phyloP scores from a whole-genome alignment of 805 yeast species.

The Candida xyloterini region DNA sequence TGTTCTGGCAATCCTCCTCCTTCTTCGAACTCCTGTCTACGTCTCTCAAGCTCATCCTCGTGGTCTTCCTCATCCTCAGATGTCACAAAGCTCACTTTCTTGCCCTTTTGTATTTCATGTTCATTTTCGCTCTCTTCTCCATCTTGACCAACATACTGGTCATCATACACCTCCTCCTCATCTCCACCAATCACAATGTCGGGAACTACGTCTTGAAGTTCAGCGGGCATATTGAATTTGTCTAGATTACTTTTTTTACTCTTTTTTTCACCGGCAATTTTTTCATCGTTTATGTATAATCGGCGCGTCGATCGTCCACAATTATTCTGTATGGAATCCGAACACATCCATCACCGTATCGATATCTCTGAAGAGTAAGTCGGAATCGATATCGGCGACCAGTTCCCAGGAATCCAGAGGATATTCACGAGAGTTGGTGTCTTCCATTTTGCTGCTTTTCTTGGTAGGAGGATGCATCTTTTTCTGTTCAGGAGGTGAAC shows the following conservation, averaged over 20 bases:
- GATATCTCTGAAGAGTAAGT: constrained; percentile 72
- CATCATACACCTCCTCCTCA: constrained; percentile 37
- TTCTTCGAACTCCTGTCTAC: constrained; percentile 86
- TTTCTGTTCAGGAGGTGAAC: constrained; percentile 18
- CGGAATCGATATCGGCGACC: constrained; percentile 43
- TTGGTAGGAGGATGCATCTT: background rate
- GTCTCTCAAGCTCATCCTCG: constrained; percentile 65
- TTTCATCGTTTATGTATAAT: constrained; percentile 4
- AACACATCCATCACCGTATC: constrained; percentile 89
- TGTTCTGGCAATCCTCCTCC: constrained; percentile 99
- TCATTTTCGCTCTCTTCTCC: constrained; percentile 39
- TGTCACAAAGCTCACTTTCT: constrained; percentile 80
- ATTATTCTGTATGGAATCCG: constrained; percentile 67
- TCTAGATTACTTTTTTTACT: constrained; percentile 5
- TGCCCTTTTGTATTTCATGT: constrained; percentile 46
- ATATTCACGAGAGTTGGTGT: constrained; percentile 19
- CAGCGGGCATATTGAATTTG: constrained; percentile 57
- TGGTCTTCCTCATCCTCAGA: constrained; percentile 55
- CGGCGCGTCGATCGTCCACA: constrained; percentile 10
- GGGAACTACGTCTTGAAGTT: constrained; percentile 82
- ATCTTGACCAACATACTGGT: constrained; percentile 25
- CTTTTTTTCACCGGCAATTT: constrained; percentile 14
- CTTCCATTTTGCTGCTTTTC: background rate
- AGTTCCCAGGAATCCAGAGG: constrained; percentile 41
- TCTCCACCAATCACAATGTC: constrained; percentile 72